phyloP scores from a whole-genome alignment of 2,329 filamentous ascomycete species.

The Neonectria faginata region DNA sequence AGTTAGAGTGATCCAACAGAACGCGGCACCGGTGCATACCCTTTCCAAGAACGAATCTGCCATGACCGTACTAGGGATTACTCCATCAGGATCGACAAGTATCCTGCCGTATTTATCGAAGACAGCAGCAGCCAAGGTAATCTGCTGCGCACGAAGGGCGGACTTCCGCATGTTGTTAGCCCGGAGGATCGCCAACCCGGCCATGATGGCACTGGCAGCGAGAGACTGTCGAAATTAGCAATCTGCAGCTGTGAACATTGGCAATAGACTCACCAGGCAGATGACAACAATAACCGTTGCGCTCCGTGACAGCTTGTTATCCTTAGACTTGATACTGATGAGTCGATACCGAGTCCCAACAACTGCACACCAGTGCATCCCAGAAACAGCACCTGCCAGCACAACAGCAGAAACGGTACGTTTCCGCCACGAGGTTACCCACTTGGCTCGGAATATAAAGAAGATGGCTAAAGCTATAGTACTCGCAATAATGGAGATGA shows the following conservation, averaged over 20 bases:
- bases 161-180: constrained; percentile 64
- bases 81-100: constrained; percentile 76
- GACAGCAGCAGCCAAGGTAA: constrained; percentile 69
- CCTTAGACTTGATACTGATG: constrained; percentile 51
- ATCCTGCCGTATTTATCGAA: constrained; percentile 76
- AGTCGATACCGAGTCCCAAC: constrained; percentile 77
- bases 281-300: constrained; percentile 80
- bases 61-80: constrained; percentile 80
- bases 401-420: constrained; percentile 73
- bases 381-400: constrained; percentile 79
- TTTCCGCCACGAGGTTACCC: constrained; percentile 85
- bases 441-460: constrained; percentile 81
- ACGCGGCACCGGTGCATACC: constrained; percentile 50
- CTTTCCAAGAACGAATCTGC: constrained; percentile 80
- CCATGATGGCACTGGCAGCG: constrained; percentile 69
- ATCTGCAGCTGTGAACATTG: not conserved
- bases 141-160: constrained; percentile 70
- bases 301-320: constrained; percentile 64
- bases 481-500: constrained; percentile 80
- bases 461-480: constrained; percentile 78
- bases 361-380: constrained; percentile 88
- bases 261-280: constrained; percentile 66
- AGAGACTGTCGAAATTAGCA: constrained; percentile 61
- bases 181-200: constrained; percentile 65
- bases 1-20: constrained; percentile 24